A percentile compares a stretch with the other conserved stretches of the same genome.
Evolutionary conservation across 495 filamentous ascomycete species (phyloP).

Genomic region (Neurospora terricola): DNA sequence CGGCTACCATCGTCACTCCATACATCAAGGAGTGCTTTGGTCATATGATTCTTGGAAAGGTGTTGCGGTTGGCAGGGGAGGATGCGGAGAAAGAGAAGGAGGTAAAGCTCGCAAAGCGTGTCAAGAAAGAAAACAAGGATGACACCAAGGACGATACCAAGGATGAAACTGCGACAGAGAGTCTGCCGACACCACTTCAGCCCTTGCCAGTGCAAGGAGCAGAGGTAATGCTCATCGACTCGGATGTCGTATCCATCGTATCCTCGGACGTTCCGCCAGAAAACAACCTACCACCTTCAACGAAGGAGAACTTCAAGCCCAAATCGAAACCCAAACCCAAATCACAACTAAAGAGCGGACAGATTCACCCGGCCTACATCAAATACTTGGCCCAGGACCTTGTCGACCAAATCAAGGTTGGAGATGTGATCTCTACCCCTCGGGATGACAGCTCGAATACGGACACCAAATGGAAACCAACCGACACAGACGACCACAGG

Average conservation of each 20-base stretch:
- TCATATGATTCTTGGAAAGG: conserved; percentile 46
- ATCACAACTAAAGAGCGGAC: neutral
- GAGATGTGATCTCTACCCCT: conserved; percentile 33
- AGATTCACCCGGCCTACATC: neutral
- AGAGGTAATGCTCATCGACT: neutral
- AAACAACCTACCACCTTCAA: neutral
- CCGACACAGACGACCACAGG: conserved; percentile 28
- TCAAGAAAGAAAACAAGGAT: neutral
- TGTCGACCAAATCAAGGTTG: conserved; percentile 18
- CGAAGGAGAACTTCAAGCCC: neutral
- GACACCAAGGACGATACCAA: neutral
- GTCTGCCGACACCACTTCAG: neutral
- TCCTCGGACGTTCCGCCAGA: neutral
- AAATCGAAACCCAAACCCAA: neutral
- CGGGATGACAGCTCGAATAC: conserved; percentile 25
- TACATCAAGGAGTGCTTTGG: conserved; percentile 55
- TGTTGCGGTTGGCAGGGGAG: conserved; percentile 24
- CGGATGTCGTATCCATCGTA: neutral
- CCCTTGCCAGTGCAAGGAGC: neutral
- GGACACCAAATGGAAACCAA: conserved; percentile 47
- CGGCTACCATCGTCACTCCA: conserved; percentile 55
- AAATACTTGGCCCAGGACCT: conserved; percentile 1
- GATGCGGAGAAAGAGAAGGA: neutral
- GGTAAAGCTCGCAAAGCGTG: neutral
- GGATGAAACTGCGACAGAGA: neutral